Evolutionary conservation across 2,329 filamentous ascomycete species (phyloP).

Genomic region (Aspergillus sp.): DNA sequence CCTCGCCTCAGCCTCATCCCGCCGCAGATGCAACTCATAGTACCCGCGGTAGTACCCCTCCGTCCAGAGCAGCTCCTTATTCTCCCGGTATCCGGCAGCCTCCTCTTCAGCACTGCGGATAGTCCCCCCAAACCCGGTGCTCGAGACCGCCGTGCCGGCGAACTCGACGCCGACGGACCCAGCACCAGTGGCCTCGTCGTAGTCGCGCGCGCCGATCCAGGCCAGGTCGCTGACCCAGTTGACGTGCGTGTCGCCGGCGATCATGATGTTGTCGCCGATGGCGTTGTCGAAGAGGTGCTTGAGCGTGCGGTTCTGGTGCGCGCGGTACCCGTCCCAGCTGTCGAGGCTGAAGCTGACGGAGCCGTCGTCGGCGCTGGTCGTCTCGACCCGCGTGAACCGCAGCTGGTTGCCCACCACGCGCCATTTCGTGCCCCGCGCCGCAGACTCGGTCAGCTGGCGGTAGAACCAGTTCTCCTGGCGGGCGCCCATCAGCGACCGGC

Average conservation of each 20-base stretch:
- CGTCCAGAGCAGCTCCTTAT: slow-evolving; percentile 69
- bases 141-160: slow-evolving; percentile 66
- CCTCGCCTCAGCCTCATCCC: slow-evolving; percentile 58
- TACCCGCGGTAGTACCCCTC: slow-evolving; percentile 74
- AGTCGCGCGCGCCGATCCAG: slow-evolving; percentile 55
- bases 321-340: slow-evolving; percentile 64
- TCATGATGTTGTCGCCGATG: slow-evolving; percentile 71
- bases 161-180: slow-evolving; percentile 63
- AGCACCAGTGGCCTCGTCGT: slow-evolving; percentile 53
- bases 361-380: slow-evolving; percentile 2
- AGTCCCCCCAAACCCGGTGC: slow-evolving; percentile 58
- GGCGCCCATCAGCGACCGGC: slow-evolving; percentile 68
- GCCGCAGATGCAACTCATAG: slow-evolving; percentile 61
- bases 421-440: slow-evolving; percentile 67
- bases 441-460: slow-evolving; percentile 55
- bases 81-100: slow-evolving; percentile 48
- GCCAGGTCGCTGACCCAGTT: slow-evolving; percentile 60
- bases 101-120: slow-evolving; percentile 56
- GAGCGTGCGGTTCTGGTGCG: slow-evolving; percentile 70
- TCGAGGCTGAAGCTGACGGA: slow-evolving; percentile 40
- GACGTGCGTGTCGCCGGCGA: slow-evolving; percentile 68
- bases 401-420: slow-evolving; percentile 70
- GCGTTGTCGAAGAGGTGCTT: slow-evolving; percentile 65
- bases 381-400: slow-evolving; percentile 20
- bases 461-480: slow-evolving; percentile 77